A percentile compares a stretch with the other conserved stretches of the same genome.
These are phyloP conservation scores for Tetracladium maxilliforme DNA, from an alignment of 2,329 filamentous ascomycete species.

Conservation along the genomic window DNA sequence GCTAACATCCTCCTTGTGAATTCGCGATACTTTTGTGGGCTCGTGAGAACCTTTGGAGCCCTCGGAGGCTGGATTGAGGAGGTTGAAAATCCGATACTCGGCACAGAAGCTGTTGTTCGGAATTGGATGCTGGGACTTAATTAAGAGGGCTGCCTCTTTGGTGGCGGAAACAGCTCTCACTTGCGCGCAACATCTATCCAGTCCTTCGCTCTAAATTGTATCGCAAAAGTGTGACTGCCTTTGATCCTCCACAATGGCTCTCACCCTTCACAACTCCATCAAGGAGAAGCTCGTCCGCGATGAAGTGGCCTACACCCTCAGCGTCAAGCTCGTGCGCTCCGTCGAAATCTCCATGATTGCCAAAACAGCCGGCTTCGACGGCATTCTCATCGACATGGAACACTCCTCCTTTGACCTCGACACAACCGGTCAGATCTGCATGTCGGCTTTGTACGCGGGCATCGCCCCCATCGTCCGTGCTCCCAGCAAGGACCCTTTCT, in stretches of 20 bases:
- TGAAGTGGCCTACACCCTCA: constrained; percentile 12
- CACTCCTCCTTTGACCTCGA: constrained; percentile 22
- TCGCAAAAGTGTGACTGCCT: too few species aligned
- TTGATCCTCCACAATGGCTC: constrained; percentile 9
- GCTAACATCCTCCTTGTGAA: constrained; percentile 1
- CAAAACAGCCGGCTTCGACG: constrained; percentile 23
- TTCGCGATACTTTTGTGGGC: neutral
- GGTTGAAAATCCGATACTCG: constrained; percentile 1
- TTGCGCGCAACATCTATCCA: too few species aligned
- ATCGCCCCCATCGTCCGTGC: constrained; percentile 24
- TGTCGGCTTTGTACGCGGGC: constrained; percentile 21
- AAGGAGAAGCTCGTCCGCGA: constrained; percentile 11
- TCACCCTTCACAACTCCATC: constrained; percentile 10
- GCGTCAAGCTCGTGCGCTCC: constrained; percentile 17
- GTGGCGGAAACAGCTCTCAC: too few species aligned
- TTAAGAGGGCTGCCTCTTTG: too few species aligned
- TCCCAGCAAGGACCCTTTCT: constrained; percentile 21
- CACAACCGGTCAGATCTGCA: constrained; percentile 18
- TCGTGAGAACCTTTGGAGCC: too few species aligned
- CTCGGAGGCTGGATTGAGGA: constrained; percentile 1
- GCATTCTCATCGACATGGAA: constrained; percentile 28
- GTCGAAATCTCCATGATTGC: constrained; percentile 21
- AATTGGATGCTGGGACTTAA: too few species aligned
- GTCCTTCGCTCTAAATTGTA: too few species aligned
- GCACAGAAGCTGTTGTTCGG: too few species aligned